Base-by-base conservation (phyloP, 306 rosid genomes). In the Hippophae gyantsensis region DNA sequence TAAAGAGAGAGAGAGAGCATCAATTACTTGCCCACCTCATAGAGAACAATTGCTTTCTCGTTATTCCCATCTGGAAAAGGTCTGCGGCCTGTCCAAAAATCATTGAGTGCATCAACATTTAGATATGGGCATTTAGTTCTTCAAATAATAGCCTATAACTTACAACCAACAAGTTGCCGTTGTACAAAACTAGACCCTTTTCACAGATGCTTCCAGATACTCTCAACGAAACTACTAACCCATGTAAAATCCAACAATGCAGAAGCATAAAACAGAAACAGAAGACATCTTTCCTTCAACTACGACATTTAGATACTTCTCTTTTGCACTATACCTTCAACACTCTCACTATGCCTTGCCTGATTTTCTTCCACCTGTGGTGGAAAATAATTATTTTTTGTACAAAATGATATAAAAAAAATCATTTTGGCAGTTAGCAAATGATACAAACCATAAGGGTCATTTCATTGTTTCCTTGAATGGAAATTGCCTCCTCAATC, bases 31-130 rank as follows among this genome's bases (percentile, higher is more conserved):
- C 79, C 57, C 69, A 93, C 99, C 95, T 78, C 73, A 71, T 84
- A 93, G 51, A 93, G 85, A 57, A 93, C 90, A 70, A 93, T 88
- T 50, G 97, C 94, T 77, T 76, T 88, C 79, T 93, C 99, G 68
- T 93, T 94, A 51, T 84, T 77, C 43, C 67, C 54, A 70, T 89
- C 97, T 52, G 61, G 76, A 48, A 75, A 68, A 60, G 67, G 62
- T 76, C 73, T 88, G 81, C 66, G 63, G 48, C 81, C 99, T 93
- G 76, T 71, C 47, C 64, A 74, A 73, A 18, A 57, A 48, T 52
- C 56, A 58, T 26, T 54, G 54, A 40, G 41, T 57, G 70, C 52
- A 27, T 27, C 38, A 27, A 27, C 72, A 73, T 62, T 49, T 13
- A 49, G 0, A 49, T 6, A 7, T 23, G 7, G 6, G 11, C 8